A percentile compares a stretch with the other conserved stretches of the same genome.
phyloP scores from a whole-genome alignment of 345 rosid species.

The Citrus medica region DNA sequence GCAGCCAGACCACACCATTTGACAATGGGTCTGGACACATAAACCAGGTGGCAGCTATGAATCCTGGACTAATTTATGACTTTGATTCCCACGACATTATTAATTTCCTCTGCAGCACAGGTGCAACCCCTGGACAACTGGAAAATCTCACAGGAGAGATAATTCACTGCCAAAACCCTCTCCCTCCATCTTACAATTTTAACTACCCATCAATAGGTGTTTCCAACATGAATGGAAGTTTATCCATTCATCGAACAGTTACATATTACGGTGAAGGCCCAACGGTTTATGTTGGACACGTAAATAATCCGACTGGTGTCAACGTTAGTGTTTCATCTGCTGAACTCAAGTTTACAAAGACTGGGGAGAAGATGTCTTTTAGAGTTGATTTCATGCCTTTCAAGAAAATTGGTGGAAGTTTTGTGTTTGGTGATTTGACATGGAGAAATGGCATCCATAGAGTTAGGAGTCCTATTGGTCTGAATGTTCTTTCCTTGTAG shows the following conservation, averaged over 20 bases:
- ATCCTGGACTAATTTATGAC: conserved; percentile 46
- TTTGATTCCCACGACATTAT: conserved; percentile 28
- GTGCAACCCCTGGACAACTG: conserved; percentile 40
- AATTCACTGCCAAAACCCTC: conserved; percentile 27
- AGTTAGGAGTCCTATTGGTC: conserved; percentile 43
- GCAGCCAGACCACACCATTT: conserved; percentile 38
- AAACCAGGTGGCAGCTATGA: conserved; percentile 38
- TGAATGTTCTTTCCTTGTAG: conserved; percentile 34
- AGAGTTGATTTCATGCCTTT: conserved; percentile 38
- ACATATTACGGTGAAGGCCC: conserved; percentile 42
- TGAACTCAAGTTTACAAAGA: conserved; percentile 30
- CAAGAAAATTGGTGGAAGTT: conserved; percentile 31
- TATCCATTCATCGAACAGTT: conserved; percentile 33
- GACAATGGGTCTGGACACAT: conserved; percentile 58
- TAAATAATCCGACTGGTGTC: conserved; percentile 32
- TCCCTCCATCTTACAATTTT: conserved; percentile 29
- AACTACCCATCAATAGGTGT: conserved; percentile 50
- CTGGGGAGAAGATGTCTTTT: conserved; percentile 35
- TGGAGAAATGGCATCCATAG: conserved; percentile 40
- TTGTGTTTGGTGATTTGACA: conserved; percentile 44
- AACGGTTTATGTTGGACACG: conserved; percentile 22
- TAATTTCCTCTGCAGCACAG: conserved; percentile 45
- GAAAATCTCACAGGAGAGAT: conserved; percentile 42
- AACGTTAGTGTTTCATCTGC: conserved; percentile 37
- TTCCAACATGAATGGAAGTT: conserved; percentile 38